Evolutionary conservation across 1,139 yeast species (phyloP), one percentile per base, ranked within the genome.

Genomic region (Saccharomyces hybrid): DNA sequence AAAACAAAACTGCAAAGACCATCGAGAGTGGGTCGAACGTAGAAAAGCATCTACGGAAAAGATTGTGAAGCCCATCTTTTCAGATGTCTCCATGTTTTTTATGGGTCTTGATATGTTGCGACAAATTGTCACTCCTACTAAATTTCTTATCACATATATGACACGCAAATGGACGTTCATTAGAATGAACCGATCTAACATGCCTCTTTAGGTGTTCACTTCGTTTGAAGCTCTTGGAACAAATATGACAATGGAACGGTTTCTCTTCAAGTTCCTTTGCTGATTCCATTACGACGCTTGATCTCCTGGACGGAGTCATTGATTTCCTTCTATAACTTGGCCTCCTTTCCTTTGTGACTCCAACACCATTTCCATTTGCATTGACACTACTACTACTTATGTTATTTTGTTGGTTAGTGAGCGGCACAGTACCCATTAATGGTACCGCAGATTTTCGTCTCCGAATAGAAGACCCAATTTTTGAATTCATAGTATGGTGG

Each of bases 101-200:
- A 50, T 88, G 96, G 5, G 88, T 84, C 64, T 85, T 82, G 63
- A 86, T 75, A 71, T 87, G 95, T 71, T 86, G 95, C 47, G 86
- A 82, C 60, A 87, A 75, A 65, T 87, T 87, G 67, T 87, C 95
- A 23, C 88, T 87, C 4, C 23, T 20, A 20, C 23, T 20, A 3
- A 20, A 20, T 20, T 20, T 20, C 23, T 20, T 20, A 20, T 20
- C 23, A 20, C 23, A 20, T 20, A 20, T 20, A 3, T 20, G 23
- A 3, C 23, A 20, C 4, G 23, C 23, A 20, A 20, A 20, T 20
- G 23, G 23, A 20, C 23, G 23, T 20, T 20, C 23, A 20, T 20
- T 20, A 20, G 23, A 20, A 20, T 20, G 23, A 20, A 20, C 23
- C 23, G 23, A 20, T 20, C 23, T 20, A 3, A 20, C 23, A 20